These are phyloP conservation scores for Capsicum baccatum DNA, from an alignment of 257 asterid species.

Conservation along the genomic window DNA sequence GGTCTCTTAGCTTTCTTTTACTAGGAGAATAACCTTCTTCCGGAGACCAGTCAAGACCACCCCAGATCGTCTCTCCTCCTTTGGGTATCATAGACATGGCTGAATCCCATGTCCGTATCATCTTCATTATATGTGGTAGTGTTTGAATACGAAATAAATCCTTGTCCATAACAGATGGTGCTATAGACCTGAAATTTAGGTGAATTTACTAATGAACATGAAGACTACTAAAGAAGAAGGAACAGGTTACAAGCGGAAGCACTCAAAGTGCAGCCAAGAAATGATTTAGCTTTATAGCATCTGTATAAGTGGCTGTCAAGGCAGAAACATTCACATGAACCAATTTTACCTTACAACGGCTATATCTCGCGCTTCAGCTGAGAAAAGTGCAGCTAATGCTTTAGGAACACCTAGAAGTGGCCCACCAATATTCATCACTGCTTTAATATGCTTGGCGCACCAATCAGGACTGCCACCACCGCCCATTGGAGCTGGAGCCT, in stretches of 20 bases:
- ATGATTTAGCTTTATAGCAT: not conserved
- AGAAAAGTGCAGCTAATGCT: conserved; percentile 82
- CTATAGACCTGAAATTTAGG: conserved; percentile 56
- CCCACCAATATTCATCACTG: conserved; percentile 91
- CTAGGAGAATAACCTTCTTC: conserved; percentile 65
- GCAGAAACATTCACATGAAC: not conserved
- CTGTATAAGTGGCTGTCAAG: not conserved
- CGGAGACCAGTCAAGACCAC: conserved; percentile 91
- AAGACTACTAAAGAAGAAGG: not conserved
- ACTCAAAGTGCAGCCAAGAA: not conserved
- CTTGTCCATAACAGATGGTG: conserved; percentile 71
- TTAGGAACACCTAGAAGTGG: conserved; percentile 81
- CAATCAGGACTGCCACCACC: conserved; percentile 93
- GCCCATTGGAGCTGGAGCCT: conserved; percentile 89
- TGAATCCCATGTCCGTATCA: conserved; percentile 95
- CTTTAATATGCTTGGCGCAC: conserved; percentile 88
- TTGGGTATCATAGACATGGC: conserved; percentile 93
- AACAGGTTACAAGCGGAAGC: not conserved
- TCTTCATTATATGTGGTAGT: conserved; percentile 81
- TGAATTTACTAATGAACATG: not conserved
- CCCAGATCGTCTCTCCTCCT: conserved; percentile 96
- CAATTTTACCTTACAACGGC: conserved; percentile 68
- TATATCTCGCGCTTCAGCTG: conserved; percentile 79
- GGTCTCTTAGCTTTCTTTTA: conserved; percentile 48
- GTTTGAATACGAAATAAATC: conserved; percentile 82